A percentile compares a stretch with the other conserved stretches of the same genome.
phyloP scores from a whole-genome alignment of 345 rosid species.

The Rhizophora mangle region DNA sequence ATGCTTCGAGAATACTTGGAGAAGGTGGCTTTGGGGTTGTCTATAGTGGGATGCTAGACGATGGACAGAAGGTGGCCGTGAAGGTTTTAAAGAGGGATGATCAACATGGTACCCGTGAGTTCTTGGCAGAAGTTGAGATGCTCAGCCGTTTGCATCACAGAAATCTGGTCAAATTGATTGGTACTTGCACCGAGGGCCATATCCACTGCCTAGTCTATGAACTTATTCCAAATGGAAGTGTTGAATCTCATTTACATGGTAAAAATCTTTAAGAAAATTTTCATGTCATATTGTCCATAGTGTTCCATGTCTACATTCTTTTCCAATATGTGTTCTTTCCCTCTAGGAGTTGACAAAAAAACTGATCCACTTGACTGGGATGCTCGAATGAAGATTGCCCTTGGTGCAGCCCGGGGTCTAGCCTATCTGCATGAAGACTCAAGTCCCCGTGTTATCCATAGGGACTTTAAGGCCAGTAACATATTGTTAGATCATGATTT shows the following conservation, averaged over 20 bases:
- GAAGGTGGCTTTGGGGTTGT: conserved; percentile 81
- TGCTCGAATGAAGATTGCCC: conserved; percentile 68
- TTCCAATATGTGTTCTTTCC: conserved; percentile 3
- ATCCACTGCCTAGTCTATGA: conserved; percentile 62
- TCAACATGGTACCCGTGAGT: conserved; percentile 57
- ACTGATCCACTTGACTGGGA: conserved; percentile 60
- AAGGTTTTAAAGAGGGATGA: conserved; percentile 66
- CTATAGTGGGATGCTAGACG: conserved; percentile 48
- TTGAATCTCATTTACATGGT: conserved; percentile 74
- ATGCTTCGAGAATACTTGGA: conserved; percentile 49
- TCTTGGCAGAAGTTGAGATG: conserved; percentile 80
- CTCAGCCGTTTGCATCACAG: conserved; percentile 77
- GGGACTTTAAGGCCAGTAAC: conserved; percentile 77
- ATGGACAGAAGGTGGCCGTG: conserved; percentile 65
- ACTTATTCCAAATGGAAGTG: conserved; percentile 67
- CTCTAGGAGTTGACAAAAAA: conserved; percentile 50
- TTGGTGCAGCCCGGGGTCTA: conserved; percentile 74
- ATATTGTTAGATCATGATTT: conserved; percentile 68
- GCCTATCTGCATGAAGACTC: conserved; percentile 86
- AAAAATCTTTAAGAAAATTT: background rate
- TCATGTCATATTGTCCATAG: background rate
- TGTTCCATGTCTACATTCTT: background rate
- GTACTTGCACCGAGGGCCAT: conserved; percentile 50
- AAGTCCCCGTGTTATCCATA: conserved; percentile 63
- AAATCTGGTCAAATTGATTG: conserved; percentile 60